phyloP scores from a whole-genome alignment of 2,329 filamentous ascomycete genomes.

The Biscogniauxia sp. region DNA sequence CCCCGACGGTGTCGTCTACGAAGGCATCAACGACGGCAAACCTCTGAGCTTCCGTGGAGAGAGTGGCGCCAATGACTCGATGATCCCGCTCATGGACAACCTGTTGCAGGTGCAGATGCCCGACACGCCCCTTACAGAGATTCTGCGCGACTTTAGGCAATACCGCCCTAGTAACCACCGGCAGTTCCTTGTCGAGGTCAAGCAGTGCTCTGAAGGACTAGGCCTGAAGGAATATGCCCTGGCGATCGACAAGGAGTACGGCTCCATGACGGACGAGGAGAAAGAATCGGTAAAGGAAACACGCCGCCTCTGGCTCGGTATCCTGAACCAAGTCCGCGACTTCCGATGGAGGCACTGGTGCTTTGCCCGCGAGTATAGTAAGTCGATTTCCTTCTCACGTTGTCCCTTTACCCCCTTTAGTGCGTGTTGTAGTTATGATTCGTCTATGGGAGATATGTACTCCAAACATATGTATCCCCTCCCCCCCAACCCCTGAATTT shows the following conservation, averaged over 20 bases:
- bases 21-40: conserved; percentile 69
- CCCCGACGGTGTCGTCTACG: conserved; percentile 84
- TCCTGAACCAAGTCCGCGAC: conserved; percentile 73
- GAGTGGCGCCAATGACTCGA: conserved; percentile 90
- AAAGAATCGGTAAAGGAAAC: conserved; percentile 51
- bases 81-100: conserved; percentile 88
- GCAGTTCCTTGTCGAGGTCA: conserved; percentile 74
- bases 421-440: too few relatives aligned
- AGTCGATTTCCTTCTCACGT: background rate
- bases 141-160: conserved; percentile 82
- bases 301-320: conserved; percentile 59
- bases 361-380: conserved; percentile 75
- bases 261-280: conserved; percentile 25
- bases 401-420: background rate
- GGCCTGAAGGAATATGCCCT: conserved; percentile 60
- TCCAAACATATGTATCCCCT: too few relatives aligned
- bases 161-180: conserved; percentile 90
- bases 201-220: conserved; percentile 45
- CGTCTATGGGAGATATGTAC: too few relatives aligned
- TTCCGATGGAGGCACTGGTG: conserved; percentile 86
- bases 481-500: too few relatives aligned
- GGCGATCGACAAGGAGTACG: conserved; percentile 32
- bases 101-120: conserved; percentile 86
- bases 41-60: conserved; percentile 85
- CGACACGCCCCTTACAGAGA: conserved; percentile 80